Evolutionary conservation across 345 rosid species (phyloP).

Genomic region (Isatis tinctoria): DNA sequence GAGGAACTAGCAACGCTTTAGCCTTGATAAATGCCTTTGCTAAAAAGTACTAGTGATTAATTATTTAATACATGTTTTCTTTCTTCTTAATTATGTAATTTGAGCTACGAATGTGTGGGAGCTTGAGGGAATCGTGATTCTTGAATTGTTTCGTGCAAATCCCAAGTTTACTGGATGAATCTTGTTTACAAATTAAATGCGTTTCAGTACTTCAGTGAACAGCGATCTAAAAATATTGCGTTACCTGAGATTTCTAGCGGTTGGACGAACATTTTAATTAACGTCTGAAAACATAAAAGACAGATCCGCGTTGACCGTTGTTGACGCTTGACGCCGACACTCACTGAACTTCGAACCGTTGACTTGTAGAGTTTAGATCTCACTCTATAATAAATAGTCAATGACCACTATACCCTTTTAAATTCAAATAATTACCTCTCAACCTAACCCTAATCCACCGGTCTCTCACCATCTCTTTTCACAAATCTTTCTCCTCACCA

Average conservation of each 20-base stretch:
- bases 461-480: background rate
- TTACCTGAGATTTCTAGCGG: background rate
- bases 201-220: background rate
- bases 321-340: slow-evolving; percentile 20
- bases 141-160: background rate
- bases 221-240: background rate
- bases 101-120: background rate
- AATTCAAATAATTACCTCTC: background rate
- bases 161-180: background rate
- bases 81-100: background rate
- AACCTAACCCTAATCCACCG: background rate
- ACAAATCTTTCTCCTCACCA: background rate
- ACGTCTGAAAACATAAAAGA: background rate
- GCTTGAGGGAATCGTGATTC: background rate
- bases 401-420: background rate
- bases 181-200: background rate
- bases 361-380: background rate
- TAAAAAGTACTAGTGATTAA: slow-evolving; percentile 17
- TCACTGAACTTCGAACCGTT: background rate
- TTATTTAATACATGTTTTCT: background rate
- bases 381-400: background rate
- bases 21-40: slow-evolving; percentile 63
- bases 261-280: background rate
- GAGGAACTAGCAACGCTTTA: slow-evolving; percentile 82
- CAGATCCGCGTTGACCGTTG: background rate